Evolutionary conservation across 345 rosid species (phyloP), one percentile per base, ranked within the genome.

Genomic region (Aurinia saxatilis): DNA sequence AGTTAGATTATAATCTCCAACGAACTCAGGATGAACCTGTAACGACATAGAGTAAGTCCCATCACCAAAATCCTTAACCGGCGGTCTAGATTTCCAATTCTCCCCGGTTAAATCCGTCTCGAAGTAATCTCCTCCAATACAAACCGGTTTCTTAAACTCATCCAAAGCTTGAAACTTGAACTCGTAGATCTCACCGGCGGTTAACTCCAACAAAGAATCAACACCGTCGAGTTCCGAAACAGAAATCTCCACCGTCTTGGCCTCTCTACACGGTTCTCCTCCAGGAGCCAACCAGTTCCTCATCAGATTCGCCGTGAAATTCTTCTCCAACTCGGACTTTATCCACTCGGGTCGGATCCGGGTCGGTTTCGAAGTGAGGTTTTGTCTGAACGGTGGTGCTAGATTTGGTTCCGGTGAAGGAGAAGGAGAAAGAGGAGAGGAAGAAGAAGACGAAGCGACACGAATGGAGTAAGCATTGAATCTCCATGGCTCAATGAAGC

Each of bases 21-120:
- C 64, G 57, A 90, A 93, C 74, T 93, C 90, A 3, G 87, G 97
- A 82, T 93, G 97, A 45, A 90, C 92, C 55, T 90, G 99, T 50
- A 93, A 74, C 8, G 79, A 79, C 51, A 87, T 23, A 0, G 84
- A 79, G 73, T 93, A 93, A 4, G 84, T 76, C 35, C 97, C 99
- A 49, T 93, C 81, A 15, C 83, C 86, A 18, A 87, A 84, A 68
- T 93, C 97, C 67, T 71, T 85, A 44, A 93, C 81, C 39, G 71
- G 67, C 13, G 99, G 97, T 67, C 96, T 63, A 0, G 95, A 90
- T 66, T 87, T 93, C 97, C 99, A 93, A 15, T 77, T 71, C 53
- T 79, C 87, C 1, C 99, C 95, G 2, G 96, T 85, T 51, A 93
- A 87, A 68, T 90, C 99, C 1, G 84, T 74, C 67, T 93, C 99